Conservation (phyloP, 2,329 filamentous ascomycete species). For the Aspergillus alliaceus region DNA sequence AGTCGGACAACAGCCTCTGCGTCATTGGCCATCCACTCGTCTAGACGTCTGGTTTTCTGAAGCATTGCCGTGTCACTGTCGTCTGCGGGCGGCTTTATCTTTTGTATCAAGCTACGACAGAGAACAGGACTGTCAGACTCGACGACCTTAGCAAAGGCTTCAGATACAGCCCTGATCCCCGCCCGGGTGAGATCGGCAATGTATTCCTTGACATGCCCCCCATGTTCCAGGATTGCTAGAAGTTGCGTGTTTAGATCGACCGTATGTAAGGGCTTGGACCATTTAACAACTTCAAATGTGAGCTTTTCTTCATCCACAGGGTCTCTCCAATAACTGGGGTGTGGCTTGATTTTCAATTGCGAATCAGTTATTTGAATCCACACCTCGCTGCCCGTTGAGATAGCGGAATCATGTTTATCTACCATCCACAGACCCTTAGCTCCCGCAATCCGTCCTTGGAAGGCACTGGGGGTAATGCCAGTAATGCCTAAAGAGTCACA, state of each 20-base stretch:
- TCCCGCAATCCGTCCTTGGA: conserved; percentile 60
- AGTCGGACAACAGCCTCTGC: conserved; percentile 38
- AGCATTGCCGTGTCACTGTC: conserved; percentile 18
- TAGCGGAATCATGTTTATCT: conserved; percentile 38
- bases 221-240: conserved; percentile 55
- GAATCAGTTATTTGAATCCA: conserved; percentile 60
- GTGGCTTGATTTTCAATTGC: conserved; percentile 57
- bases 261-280: conserved; percentile 44
- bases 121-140: conserved; percentile 29
- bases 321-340: conserved; percentile 35
- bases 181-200: conserved; percentile 45
- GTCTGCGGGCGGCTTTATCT: conserved; percentile 28
- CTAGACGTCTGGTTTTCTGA: conserved; percentile 28
- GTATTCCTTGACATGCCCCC: conserved; percentile 45
- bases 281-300: conserved; percentile 58
- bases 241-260: conserved; percentile 56
- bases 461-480: conserved; percentile 48
- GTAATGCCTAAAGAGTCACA: conserved; percentile 44
- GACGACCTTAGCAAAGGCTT: conserved; percentile 39
- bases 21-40: conserved; percentile 37
- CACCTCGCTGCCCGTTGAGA: conserved; percentile 29
- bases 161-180: conserved; percentile 36
- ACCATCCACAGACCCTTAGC: conserved; percentile 64
- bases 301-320: conserved; percentile 45
- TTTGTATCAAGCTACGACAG: conserved; percentile 39